phyloP scores from a whole-genome alignment of 495 filamentous ascomycete genomes.

The Daldinia loculata region DNA sequence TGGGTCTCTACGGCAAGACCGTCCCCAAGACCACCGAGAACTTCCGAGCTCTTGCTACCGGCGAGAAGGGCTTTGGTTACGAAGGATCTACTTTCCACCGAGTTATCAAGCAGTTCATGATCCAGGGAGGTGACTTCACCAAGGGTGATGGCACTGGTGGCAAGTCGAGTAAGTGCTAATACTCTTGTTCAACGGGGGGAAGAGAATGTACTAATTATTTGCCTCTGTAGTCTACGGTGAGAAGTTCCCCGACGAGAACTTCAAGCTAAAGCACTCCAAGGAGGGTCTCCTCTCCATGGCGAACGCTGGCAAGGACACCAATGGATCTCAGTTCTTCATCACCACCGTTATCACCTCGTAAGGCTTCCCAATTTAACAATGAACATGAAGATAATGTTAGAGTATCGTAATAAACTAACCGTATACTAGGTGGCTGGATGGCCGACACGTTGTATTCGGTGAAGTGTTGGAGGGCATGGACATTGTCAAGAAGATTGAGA shows the following conservation, averaged over 20 bases:
- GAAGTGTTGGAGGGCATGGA: constrained; percentile 94
- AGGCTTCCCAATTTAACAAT: constrained; percentile 43
- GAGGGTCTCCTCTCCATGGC: constrained; percentile 82
- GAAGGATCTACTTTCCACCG: constrained; percentile 96
- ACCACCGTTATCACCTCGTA: constrained; percentile 85
- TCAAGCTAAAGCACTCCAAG: constrained; percentile 90
- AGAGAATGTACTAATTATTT: constrained; percentile 19
- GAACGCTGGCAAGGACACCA: constrained; percentile 97
- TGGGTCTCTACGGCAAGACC: constrained; percentile 97
- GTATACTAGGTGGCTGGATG: constrained; percentile 78
- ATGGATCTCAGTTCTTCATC: constrained; percentile 99
- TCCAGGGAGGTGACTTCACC: constrained; percentile 99
- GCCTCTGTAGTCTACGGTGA: constrained; percentile 77
- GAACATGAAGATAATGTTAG: not conserved
- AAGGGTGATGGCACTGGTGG: constrained; percentile 94
- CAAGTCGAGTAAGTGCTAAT: constrained; percentile 74
- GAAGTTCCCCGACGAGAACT: constrained; percentile 98
- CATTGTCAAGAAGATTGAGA: constrained; percentile 87
- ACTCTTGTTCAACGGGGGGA: not conserved
- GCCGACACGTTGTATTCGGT: constrained; percentile 89
- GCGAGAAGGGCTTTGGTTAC: constrained; percentile 97
- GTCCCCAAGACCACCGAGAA: constrained; percentile 98
- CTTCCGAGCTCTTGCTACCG: constrained; percentile 96
- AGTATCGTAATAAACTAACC: constrained; percentile 29
- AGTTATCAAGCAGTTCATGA: constrained; percentile 99